Conservation (phyloP, 2,329 filamentous ascomycete species). For the Dactylellina parvicollis region DNA sequence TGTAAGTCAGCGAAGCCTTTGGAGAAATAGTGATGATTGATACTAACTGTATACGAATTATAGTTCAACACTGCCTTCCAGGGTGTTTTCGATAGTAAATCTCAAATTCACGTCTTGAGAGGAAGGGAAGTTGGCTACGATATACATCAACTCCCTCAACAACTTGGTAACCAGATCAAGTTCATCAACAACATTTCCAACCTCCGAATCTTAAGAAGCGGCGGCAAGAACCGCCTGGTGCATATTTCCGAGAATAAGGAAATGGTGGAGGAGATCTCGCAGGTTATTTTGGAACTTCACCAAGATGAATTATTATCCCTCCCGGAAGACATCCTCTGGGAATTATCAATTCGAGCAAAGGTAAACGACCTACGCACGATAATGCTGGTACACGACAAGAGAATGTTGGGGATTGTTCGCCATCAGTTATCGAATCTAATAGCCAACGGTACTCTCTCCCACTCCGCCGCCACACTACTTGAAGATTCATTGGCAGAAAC, state of each 20-base stretch:
- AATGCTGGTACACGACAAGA: constrained; percentile 63
- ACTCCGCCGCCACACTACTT: constrained; percentile 53
- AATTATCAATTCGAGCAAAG: constrained; percentile 60
- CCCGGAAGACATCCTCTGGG: constrained; percentile 59
- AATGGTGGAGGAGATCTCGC: constrained; percentile 59
- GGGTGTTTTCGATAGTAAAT: constrained; percentile 58
- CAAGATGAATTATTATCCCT: constrained; percentile 61
- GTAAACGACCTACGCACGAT: constrained; percentile 63
- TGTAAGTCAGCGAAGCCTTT: constrained; percentile 47
- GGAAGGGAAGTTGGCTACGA: constrained; percentile 62
- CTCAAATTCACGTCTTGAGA: constrained; percentile 62
- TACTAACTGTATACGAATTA: constrained; percentile 57
- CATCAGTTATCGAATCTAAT: constrained; percentile 60
- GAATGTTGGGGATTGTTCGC: constrained; percentile 62
- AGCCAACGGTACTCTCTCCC: constrained; percentile 1
- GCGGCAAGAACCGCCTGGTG: constrained; percentile 8
- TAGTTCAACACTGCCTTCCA: constrained; percentile 60
- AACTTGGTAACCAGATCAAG: constrained; percentile 26
- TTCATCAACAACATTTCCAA: constrained; percentile 56
- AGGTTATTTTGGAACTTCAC: constrained; percentile 62
- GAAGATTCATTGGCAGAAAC: constrained; percentile 60
- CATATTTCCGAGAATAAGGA: constrained; percentile 57
- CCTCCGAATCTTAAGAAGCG: constrained; percentile 18
- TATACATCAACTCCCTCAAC: constrained; percentile 61
- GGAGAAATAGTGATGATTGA: constrained; percentile 11